Evolutionary conservation across 805 yeast genomes (phyloP), one percentile per base, ranked within the genome.

Genomic region (Yueomyces sinensis): DNA sequence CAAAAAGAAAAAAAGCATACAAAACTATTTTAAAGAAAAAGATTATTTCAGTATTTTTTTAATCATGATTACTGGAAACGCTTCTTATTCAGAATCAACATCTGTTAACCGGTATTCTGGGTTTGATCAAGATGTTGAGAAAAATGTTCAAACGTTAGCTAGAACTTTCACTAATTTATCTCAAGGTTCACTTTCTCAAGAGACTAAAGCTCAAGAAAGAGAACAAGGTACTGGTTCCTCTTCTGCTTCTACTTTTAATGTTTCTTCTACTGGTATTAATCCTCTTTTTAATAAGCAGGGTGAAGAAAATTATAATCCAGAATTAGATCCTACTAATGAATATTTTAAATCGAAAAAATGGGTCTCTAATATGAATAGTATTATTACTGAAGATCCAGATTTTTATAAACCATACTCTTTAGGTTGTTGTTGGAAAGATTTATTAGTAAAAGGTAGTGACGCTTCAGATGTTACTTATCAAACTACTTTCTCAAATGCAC

Each of bases 401-500:
- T 65, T 72, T 47, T 76, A 70, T 50, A 68, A 69, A 46, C 73
- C 75, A 19, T 59, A 71, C 31, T 63, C 67, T 17, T 56, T 76
- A 34, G 76, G 83, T 9, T 59, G 78, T 29, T 61, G 74, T 2
- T 81, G 71, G 61, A 63, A 69, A 39, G 56, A 75, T 45, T 58
- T 80, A 42, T 56, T 74, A 37, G 82, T 81, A 3, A 70, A 62
- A 37, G 89, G 89, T 42, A 9, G n/a, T 5, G 58, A 59, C 27
- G 72, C 75, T 16, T 54, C 66, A 3, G 76, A 68, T 46, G 66
- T 79, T 4, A 83, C 75, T 50, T 80, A 75, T 55, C 86, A 77
- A 50, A 58, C 73, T 9, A 77, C 78, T 3, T 70, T 73, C 3
- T 46, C 66, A 14, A 78, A 75, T 45, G 41, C 55, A 3, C 57